A percentile compares a stretch with the other conserved stretches of the same genome.
Evolutionary conservation across 2,329 filamentous ascomycete genomes (phyloP).

Genomic region (Fusarium buxicola): DNA sequence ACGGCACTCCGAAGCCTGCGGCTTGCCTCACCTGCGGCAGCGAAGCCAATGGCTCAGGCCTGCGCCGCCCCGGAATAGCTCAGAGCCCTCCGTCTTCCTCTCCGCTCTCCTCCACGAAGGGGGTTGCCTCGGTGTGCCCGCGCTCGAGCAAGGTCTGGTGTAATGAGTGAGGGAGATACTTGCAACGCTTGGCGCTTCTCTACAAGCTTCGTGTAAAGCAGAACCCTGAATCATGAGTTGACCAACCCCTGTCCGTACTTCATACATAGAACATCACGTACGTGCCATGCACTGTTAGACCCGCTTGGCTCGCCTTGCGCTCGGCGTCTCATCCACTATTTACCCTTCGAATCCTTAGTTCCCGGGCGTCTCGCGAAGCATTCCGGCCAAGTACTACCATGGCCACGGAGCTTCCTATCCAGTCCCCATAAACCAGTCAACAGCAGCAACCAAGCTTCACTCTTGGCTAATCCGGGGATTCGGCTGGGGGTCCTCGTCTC

Average conservation of each 20-base stretch:
- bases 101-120: not conserved
- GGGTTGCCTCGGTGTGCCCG: not conserved
- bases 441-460: not conserved
- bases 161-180: slow-evolving; percentile 14
- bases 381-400: slow-evolving; percentile 2
- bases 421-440: not conserved
- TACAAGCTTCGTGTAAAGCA: not conserved
- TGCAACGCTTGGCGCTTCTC: slow-evolving; percentile 11
- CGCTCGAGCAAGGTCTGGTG: not conserved
- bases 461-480: slow-evolving; percentile 11
- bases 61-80: slow-evolving; percentile 7
- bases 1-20: not conserved
- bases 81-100: not conserved
- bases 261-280: not conserved
- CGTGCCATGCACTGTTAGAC: not conserved
- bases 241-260: slow-evolving; percentile 3
- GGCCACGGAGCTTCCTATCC: slow-evolving; percentile 5
- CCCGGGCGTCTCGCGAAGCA: slow-evolving; percentile 1
- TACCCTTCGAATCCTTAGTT: not conserved
- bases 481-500: not conserved
- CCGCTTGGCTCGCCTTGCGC: slow-evolving; percentile 2
- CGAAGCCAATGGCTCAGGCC: slow-evolving; percentile 6
- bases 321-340: slow-evolving; percentile 1
- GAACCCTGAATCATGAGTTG: not conserved
- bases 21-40: slow-evolving; percentile 6